Evolutionary conservation across 352 stramenopile species (phyloP), one percentile per base, ranked within the genome.

Genomic region (Pythium pyrilobum): DNA sequence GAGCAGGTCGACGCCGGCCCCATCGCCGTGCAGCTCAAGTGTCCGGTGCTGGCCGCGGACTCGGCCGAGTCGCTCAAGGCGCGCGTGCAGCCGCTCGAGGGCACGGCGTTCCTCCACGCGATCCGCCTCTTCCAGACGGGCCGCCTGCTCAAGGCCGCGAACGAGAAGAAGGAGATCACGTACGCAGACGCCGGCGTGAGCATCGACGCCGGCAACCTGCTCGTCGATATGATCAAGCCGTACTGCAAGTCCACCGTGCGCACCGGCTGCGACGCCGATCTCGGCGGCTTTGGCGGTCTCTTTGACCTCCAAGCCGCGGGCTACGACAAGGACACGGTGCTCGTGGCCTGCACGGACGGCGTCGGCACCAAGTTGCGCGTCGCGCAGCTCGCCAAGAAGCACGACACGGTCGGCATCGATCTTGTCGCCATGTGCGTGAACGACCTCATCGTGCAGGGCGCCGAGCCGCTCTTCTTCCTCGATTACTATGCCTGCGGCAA

Each of bases 351-450:
- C 42, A 98, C 95, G 11, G 96, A 99, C 81, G 97, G 97, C 62
- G 97, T 99, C 31, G 97, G 97, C 43, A 99, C 97, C 43, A 99
- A 99, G 74, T 82, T 99, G 46, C 92, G 90, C 53, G 84, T 94
- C 20, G 87, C 85, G 11, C 81, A 92, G 62, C 62, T 88, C 12
- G 71, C 77, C 37, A 92, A 90, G 46, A 97, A 96, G 74, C 96
- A 99, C 69, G 80, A 98, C 69, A 97, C 88, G 9, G 89, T 99
- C 46, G 96, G 96, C 32, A 97, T 99, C 50, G 96, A 99, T 77
- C 88, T 99, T 29, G 96, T 99, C 28, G 96, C 97, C 36, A 99
- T 99, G 97, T 99, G 96, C 62, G 97, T 99, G 39, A 99, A 99
- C 77, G 97, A 99, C 68, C 76, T 99, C 29, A 97, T 99, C 62